Conservation (phyloP, 2,329 filamentous ascomycete species). For the Lasiodiplodia sp. region DNA sequence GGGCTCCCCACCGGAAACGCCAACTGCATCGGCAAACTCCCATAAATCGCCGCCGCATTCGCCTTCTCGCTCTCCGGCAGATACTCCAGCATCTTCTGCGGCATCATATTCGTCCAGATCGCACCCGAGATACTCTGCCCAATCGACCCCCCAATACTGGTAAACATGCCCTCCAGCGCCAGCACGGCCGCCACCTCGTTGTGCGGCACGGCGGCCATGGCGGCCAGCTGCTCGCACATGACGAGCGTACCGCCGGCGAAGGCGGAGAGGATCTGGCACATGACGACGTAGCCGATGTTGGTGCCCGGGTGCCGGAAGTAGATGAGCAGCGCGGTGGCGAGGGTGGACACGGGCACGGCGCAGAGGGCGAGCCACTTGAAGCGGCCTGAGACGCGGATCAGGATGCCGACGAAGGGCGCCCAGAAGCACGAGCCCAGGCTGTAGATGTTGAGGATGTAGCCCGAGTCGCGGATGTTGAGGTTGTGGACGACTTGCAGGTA, state of each 20-base stretch:
- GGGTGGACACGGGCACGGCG: conserved; percentile 36
- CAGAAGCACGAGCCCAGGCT: conserved; percentile 39
- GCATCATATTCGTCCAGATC: conserved; percentile 68
- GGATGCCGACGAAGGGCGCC: conserved; percentile 33
- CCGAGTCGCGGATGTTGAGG: conserved; percentile 33
- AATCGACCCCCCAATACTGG: conserved; percentile 57
- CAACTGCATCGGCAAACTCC: conserved; percentile 61
- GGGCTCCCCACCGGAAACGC: conserved; percentile 58
- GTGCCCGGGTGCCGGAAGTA: conserved; percentile 40
- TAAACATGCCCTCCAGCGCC: conserved; percentile 66
- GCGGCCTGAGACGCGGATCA: conserved; percentile 30
- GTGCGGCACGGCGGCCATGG: conserved; percentile 47
- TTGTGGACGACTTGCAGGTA: conserved; percentile 43
- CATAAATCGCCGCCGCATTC: conserved; percentile 56
- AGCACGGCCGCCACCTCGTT: conserved; percentile 67
- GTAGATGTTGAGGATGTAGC: conserved; percentile 41
- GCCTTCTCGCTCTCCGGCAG: conserved; percentile 53
- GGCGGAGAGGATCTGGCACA: conserved; percentile 43
- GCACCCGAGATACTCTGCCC: conserved; percentile 62
- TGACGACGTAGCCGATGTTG: conserved; percentile 41
- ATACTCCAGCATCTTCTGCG: conserved; percentile 51
- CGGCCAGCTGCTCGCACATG: conserved; percentile 30
- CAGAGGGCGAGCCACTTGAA: conserved; percentile 32
- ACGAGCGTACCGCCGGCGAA: conserved; percentile 41
- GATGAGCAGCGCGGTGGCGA: conserved; percentile 43